Base-by-base conservation (phyloP, 2,329 filamentous ascomycete species). In the Coleophoma cylindrospora region DNA sequence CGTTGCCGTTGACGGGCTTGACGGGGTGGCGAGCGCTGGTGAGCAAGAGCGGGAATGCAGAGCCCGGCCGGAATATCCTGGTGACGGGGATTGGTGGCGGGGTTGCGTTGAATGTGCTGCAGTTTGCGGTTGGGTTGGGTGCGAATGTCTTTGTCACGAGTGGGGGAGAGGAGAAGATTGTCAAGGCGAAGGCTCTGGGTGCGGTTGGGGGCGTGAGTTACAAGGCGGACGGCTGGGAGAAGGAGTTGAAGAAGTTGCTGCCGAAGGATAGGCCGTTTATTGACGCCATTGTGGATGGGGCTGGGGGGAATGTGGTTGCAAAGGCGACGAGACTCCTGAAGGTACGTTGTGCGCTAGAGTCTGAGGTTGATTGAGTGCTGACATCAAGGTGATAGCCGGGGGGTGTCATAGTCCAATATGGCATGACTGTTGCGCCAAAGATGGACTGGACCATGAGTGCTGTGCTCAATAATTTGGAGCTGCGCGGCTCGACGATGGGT, bases 11-110 rank as follows among this genome's bases (percentile, higher is more conserved):
- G 34, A 90, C 89, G 0, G 92, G 91, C 0, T 65, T 96, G 53
- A 97, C 92, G 1, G 92, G 80, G 7, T 97, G 90, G 90, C 76
- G 94, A 41, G 92, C 91, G 0, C 72, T 95, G 40, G 80, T 94
- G 47, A 86, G 80, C 7, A 97, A 97, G 75, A 83, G 79, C 45
- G 80, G 77, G 5, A 82, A 84, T 57, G 79, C 79, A 7, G 70
- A 73, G 50, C 68, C 70, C 1, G 89, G 89, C 2, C 72, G 80
- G 54, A 95, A 95, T 63, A 75, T 97, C 4, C 73, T 97, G 33
- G 71, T 97, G 40, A 96, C 92, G 4, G 92, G 92, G 0, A 95
- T 97, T 67, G 92, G 92, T 0, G 92, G 92, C 34, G 92, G 92
- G 40, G 92, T 96, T 1, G 92, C 92, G 34, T 72, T 96, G 49